Evolutionary conservation across 1,284 basidiomycete species (phyloP).

Genomic region (Ceratobasidium sp.): DNA sequence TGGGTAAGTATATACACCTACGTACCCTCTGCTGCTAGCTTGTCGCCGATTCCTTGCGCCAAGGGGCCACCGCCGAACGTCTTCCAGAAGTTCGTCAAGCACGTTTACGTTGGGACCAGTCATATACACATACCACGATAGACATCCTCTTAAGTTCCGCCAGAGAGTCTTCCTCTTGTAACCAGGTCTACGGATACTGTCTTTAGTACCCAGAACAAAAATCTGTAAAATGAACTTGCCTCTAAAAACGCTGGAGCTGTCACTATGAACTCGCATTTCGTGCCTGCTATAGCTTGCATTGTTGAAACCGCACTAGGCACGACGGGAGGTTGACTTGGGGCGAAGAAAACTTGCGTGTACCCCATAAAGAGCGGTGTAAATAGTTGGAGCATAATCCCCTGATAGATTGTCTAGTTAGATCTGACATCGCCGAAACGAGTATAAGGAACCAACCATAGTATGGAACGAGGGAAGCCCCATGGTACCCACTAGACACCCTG

Average conservation of each 20-base stretch:
- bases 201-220: not conserved
- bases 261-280: slow-evolving; percentile 24
- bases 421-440: no score
- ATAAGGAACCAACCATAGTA: slow-evolving; percentile 4
- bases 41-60: not conserved
- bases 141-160: slow-evolving; percentile 33
- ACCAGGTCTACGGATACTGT: slow-evolving; percentile 39
- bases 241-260: slow-evolving; percentile 47
- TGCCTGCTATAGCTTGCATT: slow-evolving; percentile 9
- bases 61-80: slow-evolving; percentile 32
- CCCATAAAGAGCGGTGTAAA: slow-evolving; percentile 2
- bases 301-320: slow-evolving; percentile 46
- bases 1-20: not conserved
- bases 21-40: slow-evolving; percentile 29
- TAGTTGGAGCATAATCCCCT: slow-evolving; percentile 10
- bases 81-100: slow-evolving; percentile 16
- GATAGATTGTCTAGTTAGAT: not conserved
- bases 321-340: slow-evolving; percentile 36
- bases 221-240: slow-evolving; percentile 12
- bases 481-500: not conserved
- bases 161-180: slow-evolving; percentile 37
- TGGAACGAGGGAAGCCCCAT: slow-evolving; percentile 39
- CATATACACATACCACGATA: slow-evolving; percentile 43
- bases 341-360: slow-evolving; percentile 37
- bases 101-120: no score